Evolutionary conservation across 208 protist species (phyloP).

Genomic region (Leishmania tarentolae): DNA sequence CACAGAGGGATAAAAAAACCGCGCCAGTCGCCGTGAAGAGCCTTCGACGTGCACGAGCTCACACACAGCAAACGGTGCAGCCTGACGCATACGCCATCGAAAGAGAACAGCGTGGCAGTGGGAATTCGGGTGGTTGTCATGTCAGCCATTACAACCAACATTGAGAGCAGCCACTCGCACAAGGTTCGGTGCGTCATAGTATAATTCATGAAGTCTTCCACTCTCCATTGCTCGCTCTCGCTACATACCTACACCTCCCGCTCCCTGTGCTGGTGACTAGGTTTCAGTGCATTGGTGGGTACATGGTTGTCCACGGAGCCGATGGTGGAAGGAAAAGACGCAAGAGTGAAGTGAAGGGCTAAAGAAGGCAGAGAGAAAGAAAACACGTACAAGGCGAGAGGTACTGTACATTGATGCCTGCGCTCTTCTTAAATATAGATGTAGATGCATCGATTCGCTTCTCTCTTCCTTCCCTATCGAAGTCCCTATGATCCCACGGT

Average conservation of each 20-base stretch:
- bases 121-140: not conserved
- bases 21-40: not conserved
- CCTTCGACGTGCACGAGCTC: not conserved
- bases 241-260: not conserved
- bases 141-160: not conserved
- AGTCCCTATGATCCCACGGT: not conserved
- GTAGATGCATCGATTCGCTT: not conserved
- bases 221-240: not conserved
- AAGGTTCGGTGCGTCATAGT: not conserved
- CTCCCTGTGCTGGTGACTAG: not conserved
- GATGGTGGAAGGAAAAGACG: not conserved
- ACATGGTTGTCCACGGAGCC: not conserved
- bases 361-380: not conserved
- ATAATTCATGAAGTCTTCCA: not conserved
- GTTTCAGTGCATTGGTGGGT: not conserved
- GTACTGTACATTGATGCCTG: conserved; percentile 3
- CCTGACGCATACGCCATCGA: not conserved
- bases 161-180: not conserved
- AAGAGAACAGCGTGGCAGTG: not conserved
- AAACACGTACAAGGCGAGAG: not conserved
- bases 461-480: not conserved
- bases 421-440: not conserved
- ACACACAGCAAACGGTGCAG: not conserved
- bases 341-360: not conserved
- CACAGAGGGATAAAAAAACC: not conserved